A percentile compares a stretch with the other conserved stretches of the same genome.
Conservation (phyloP, 2,329 filamentous ascomycete species). For the Kalmusia sp. region DNA sequence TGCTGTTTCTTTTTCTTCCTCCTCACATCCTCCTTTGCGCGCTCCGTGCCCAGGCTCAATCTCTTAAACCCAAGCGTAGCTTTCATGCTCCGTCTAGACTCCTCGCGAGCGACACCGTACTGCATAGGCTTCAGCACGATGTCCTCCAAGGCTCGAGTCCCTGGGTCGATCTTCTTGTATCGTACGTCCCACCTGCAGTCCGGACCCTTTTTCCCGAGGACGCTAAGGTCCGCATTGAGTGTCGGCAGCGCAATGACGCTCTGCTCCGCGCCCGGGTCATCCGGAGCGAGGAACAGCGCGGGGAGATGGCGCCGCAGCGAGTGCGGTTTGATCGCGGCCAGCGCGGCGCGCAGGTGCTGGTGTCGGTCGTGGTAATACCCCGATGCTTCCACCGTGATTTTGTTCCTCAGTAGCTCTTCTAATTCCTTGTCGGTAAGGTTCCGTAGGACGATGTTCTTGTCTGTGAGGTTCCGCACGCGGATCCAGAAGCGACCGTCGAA, state of each 20-base stretch:
- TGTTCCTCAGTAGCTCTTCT: neutral
- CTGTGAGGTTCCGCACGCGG: slow-evolving; percentile 47
- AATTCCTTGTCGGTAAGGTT: slow-evolving; percentile 27
- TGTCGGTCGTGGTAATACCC: neutral
- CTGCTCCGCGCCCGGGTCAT: neutral
- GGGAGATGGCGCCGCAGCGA: slow-evolving; percentile 6
- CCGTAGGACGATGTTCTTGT: slow-evolving; percentile 48
- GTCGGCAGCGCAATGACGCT: slow-evolving; percentile 8
- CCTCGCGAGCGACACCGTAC: neutral
- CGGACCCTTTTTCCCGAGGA: no score
- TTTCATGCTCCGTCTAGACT: no score
- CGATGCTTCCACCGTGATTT: slow-evolving; percentile 4
- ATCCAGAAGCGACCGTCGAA: slow-evolving; percentile 67
- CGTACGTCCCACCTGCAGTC: slow-evolving; percentile 5
- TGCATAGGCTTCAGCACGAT: neutral
- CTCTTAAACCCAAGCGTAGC: no score
- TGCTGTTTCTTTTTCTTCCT: no score
- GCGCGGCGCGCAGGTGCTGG: neutral
- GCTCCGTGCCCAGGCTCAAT: no score
- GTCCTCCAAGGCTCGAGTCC: neutral
- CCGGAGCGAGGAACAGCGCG: slow-evolving; percentile 6
- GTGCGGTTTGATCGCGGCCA: neutral
- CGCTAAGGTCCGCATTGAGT: neutral
- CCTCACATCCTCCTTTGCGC: no score
- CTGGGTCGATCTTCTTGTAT: slow-evolving; percentile 10